A percentile compares a stretch with the other conserved stretches of the same genome.
Evolutionary conservation across 2,329 filamentous ascomycete genomes (phyloP).

Genomic region (Diaporthe sp.): DNA sequence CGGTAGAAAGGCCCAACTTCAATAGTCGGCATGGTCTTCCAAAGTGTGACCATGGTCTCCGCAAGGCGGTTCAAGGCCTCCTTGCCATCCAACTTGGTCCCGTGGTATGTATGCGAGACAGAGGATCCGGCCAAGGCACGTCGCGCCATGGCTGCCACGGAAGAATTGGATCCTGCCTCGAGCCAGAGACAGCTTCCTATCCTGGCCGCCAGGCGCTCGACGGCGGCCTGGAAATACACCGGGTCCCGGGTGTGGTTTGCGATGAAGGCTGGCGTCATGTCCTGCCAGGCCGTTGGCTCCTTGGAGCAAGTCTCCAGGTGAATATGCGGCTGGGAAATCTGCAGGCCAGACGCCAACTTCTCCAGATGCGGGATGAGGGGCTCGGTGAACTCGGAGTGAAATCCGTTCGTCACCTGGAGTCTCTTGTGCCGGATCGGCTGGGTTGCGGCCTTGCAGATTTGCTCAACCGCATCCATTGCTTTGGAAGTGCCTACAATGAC

Average conservation of each 20-base stretch:
- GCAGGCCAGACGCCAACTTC: slow-evolving; percentile 23
- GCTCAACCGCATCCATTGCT: background rate
- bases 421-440: slow-evolving; percentile 36
- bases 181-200: slow-evolving; percentile 42
- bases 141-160: slow-evolving; percentile 48
- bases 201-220: slow-evolving; percentile 39
- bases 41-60: slow-evolving; percentile 33
- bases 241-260: slow-evolving; percentile 44
- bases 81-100: slow-evolving; percentile 36
- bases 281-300: slow-evolving; percentile 2
- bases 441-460: slow-evolving; percentile 30
- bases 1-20: slow-evolving; percentile 42
- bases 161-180: slow-evolving; percentile 45
- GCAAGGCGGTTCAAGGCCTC: slow-evolving; percentile 1
- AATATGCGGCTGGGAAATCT: slow-evolving; percentile 39
- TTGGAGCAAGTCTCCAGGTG: slow-evolving; percentile 37
- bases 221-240: slow-evolving; percentile 45
- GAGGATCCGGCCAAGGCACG: slow-evolving; percentile 39
- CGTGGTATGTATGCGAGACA: slow-evolving; percentile 37
- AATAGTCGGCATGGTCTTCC: slow-evolving; percentile 33
- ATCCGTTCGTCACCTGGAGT: slow-evolving; percentile 42
- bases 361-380: slow-evolving; percentile 36
- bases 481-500: slow-evolving; percentile 44
- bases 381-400: slow-evolving; percentile 43
- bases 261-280: slow-evolving; percentile 34